Base-by-base conservation (phyloP, 331 rosid genomes). In the Quercus phellos region DNA sequence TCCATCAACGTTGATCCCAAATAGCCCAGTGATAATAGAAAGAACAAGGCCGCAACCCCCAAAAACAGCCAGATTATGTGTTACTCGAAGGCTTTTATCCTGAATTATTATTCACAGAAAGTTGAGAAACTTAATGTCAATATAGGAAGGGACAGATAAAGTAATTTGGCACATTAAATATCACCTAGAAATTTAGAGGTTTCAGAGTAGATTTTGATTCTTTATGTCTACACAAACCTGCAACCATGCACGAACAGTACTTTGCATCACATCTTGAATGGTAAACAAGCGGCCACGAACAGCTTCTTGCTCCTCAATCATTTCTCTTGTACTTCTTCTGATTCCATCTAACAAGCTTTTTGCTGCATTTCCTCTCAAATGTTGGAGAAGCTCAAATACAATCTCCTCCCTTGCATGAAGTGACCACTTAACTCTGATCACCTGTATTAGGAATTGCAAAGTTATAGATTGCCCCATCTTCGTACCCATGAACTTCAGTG, bases 231-330 rank as follows among this genome's bases (percentile, higher is more conserved):
- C 59, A 51, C 82, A 51, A 59, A 92, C 99, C 97, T 94, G 99
- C 90, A 92, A 83, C 99, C 99, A 92, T 61, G 99, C 93, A 26
- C 97, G 97, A 70, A 94, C 97, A 32, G 89, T 82, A 84, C 98
- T 92, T 83, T 94, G 99, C 96, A 92, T 88, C 77, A 89, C 97
- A 79, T 92, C 98, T 87, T 92, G 97, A 84, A 94, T 92, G 22
- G 94, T 94, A 77, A 94, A 94, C 61, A 94, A 79, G 74, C 98
- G 97, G 51, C 78, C 94, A 66, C 98, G 97, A 84, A 87, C 98
- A 58, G 97, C 98, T 88, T 94, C 98, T 85, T 94, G 97, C 87
- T 92, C 98, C 75, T 86, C 97, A 34, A 94, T 89, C 98, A 94
- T 94, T 80, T 89, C 83, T 73, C 98, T 85, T 54, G 90, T 88